Base-by-base conservation (phyloP, 192 early-diverging fungal species). In the Umbelopsis sp. region DNA sequence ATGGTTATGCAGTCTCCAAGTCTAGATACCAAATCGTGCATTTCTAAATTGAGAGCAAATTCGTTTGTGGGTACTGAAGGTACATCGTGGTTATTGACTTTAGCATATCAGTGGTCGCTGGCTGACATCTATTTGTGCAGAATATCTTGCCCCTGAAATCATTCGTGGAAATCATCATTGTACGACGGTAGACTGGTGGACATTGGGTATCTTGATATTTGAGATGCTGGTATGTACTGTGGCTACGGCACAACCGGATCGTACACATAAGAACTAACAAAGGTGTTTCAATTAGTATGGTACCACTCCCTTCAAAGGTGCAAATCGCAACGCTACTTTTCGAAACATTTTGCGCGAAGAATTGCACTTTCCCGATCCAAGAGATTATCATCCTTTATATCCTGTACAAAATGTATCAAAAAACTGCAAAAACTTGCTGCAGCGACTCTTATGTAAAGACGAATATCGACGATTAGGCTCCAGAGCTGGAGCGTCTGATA, bases 401-500 rank as follows among this genome's bases (percentile, higher is more conserved):
- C 55, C 55, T 35, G 25, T 49, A 23, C 61, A 49, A 9, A 51
- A n/a, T 44, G 23, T 78, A 7, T 78, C 76, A 3, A 77, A 69
- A 11, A 49, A 55, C 4, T 88, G 93, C 80, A 93, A 93, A 81
- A 79, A 82, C 7, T 71, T 99, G 21, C 89, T 99, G 37, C 87
- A 90, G 23, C 88, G 93, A 68, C 85, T 99, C 35, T 81, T 99
- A 53, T 82, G 87, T 71, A 98, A 98, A 78, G 95, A 92, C 74
- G 97, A 98, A 72, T 82, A 90, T 49, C 88, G 89, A 68, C 83
- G 98, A 23, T 80, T 99, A 15, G 98, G 98, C 15, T 91, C 89
- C 18, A 81, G 86, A n/a, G 91, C 94, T 0, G 98, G 98, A 6
- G 98, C 97, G 0, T 86, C 91, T 6, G 98, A 99, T 75, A 86